Conservation (phyloP, 305 asterid species). For the Fraxinus dipetala region DNA sequence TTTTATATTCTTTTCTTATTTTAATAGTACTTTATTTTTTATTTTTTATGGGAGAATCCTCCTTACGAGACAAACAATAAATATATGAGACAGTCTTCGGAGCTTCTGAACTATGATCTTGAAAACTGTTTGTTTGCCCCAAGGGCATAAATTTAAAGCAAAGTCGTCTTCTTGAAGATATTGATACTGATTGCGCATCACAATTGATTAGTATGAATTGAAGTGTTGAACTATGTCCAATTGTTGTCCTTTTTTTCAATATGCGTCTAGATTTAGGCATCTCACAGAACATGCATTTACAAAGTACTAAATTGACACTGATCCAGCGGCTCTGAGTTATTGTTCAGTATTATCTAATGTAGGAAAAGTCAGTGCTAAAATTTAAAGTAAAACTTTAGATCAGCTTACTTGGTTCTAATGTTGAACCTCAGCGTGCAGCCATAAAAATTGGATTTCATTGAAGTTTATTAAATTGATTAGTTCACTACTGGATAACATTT, state of each 20-base stretch:
- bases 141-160: not conserved
- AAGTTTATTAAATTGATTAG: not conserved
- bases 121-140: not conserved
- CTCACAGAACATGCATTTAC: not conserved
- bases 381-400: not conserved
- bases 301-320: not conserved
- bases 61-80: not conserved
- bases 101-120: not conserved
- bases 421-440: not conserved
- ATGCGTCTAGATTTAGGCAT: not conserved
- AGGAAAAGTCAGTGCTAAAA: not conserved
- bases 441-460: not conserved
- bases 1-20: not conserved
- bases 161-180: not conserved
- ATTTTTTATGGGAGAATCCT: not conserved
- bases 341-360: not conserved
- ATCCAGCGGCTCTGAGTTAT: not conserved
- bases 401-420: not conserved
- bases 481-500: not conserved
- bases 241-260: not conserved
- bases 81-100: not conserved
- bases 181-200: not conserved
- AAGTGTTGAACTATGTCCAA: not conserved
- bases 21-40: too few relatives aligned
- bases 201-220: not conserved